phyloP scores from a whole-genome alignment of 1,284 basidiomycete genomes.

The Porodaedalea pini region DNA sequence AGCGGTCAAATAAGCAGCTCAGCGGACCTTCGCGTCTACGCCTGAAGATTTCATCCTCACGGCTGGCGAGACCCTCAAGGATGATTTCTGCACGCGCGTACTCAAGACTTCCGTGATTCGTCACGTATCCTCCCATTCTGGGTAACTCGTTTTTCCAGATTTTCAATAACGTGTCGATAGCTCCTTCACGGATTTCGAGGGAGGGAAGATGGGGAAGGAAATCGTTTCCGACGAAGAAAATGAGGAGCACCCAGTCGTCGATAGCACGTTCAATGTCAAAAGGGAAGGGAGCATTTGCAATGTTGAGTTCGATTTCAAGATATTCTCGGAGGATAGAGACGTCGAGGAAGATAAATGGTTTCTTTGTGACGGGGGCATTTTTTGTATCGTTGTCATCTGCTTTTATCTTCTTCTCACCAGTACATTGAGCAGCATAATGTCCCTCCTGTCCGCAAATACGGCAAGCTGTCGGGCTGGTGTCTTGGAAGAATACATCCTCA shows the following conservation, averaged over 20 bases:
- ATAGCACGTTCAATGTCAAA: constrained; percentile 96
- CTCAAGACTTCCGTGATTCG: constrained; percentile 90
- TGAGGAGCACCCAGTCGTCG: constrained; percentile 99
- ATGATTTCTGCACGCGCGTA: constrained; percentile 88
- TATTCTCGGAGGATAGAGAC: constrained; percentile 95
- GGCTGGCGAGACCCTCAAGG: constrained; percentile 86
- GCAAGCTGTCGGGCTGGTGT: constrained; percentile 73
- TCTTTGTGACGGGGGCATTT: constrained; percentile 74
- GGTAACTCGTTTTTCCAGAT: constrained; percentile 95
- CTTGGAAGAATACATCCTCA: constrained; percentile 95
- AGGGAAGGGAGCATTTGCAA: constrained; percentile 76
- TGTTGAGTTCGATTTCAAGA: constrained; percentile 90
- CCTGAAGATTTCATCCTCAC: constrained; percentile 96
- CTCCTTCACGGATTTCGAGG: constrained; percentile 98
- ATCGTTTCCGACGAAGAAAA: constrained; percentile 99
- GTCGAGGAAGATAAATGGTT: constrained; percentile 99
- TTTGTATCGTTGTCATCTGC: constrained; percentile 51
- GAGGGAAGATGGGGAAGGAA: constrained; percentile 98
- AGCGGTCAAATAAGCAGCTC: constrained; percentile 23
- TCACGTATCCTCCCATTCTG: constrained; percentile 95
- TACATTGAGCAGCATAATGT: constrained; percentile 93
- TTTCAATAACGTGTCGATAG: constrained; percentile 92
- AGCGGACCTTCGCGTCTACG: constrained; percentile 84
- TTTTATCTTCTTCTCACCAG: constrained; percentile 53
- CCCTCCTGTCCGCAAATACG: constrained; percentile 92